phyloP scores from a whole-genome alignment of 306 rosid genomes.

The Ormosia semicastrata region DNA sequence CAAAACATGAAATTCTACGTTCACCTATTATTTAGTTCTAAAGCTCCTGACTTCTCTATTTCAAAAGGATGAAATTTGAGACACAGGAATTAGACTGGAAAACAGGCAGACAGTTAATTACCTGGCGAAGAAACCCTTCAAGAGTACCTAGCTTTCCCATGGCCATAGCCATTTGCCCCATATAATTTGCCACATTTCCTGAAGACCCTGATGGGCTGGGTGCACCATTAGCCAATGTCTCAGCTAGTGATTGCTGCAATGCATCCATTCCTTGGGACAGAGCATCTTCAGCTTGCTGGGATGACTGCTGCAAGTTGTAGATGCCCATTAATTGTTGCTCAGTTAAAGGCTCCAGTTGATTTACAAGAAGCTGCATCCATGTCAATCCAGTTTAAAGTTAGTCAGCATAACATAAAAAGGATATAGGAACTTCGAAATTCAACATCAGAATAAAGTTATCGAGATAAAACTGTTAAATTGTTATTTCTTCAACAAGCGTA shows the following conservation, averaged over 20 bases:
- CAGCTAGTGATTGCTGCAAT: slow-evolving; percentile 91
- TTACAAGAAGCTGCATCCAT: slow-evolving; percentile 70
- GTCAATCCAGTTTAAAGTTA: slow-evolving; percentile 9
- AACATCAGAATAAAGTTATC: background rate
- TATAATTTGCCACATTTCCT: slow-evolving; percentile 86
- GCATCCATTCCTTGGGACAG: slow-evolving; percentile 98
- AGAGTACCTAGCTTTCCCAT: slow-evolving; percentile 98
- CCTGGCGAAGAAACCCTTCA: slow-evolving; percentile 94
- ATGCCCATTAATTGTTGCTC: slow-evolving; percentile 87
- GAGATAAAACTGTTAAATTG: background rate
- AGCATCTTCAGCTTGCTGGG: slow-evolving; percentile 97
- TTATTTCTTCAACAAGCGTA: background rate
- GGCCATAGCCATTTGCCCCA: slow-evolving; percentile 99
- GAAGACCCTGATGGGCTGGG: slow-evolving; percentile 72
- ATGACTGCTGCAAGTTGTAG: slow-evolving; percentile 89
- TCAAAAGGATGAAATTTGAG: background rate
- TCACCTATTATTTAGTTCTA: slow-evolving; percentile 5
- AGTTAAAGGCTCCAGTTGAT: slow-evolving; percentile 87
- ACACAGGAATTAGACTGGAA: background rate
- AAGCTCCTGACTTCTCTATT: background rate
- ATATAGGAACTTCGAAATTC: background rate
- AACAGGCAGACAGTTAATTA: background rate
- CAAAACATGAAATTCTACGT: background rate
- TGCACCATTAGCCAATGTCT: slow-evolving; percentile 81
- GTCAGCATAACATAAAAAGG: background rate